These are phyloP conservation scores for Echites panduratus DNA, from an alignment of 257 asterid genomes.

Conservation along the genomic window DNA sequence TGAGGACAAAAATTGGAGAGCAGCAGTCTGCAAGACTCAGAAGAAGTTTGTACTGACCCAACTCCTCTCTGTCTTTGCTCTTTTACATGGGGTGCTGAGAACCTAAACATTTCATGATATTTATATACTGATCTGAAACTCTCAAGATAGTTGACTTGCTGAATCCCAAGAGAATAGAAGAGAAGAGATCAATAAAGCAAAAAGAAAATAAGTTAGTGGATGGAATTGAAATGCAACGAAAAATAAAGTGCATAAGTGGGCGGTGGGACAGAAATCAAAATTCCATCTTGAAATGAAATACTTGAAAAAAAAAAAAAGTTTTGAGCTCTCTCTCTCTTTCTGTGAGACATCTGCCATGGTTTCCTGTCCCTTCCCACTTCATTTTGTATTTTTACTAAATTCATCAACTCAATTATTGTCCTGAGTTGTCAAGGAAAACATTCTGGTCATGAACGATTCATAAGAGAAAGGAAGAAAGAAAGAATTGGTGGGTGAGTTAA, in stretches of 20 bases:
- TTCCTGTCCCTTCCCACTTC: slow-evolving; percentile 41
- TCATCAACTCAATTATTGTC: slow-evolving; percentile 23
- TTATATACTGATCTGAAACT: slow-evolving; percentile 15
- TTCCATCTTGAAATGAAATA: slow-evolving; percentile 16
- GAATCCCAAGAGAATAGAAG: slow-evolving; percentile 17
- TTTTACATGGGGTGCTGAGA: slow-evolving; percentile 5
- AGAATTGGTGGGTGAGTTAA: slow-evolving; percentile 15
- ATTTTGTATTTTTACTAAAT: slow-evolving; percentile 21
- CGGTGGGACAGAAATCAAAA: slow-evolving; percentile 38
- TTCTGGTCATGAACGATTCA: not conserved
- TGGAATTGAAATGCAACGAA: slow-evolving; percentile 19
- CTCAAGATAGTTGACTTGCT: slow-evolving; percentile 41
- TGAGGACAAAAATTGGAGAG: not conserved
- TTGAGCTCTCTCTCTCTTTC: too few relatives aligned
- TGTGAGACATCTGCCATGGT: slow-evolving; percentile 31
- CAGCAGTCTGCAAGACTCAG: not conserved
- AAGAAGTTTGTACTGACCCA: slow-evolving; percentile 1
- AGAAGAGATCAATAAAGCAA: slow-evolving; percentile 15
- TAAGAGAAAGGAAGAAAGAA: not conserved
- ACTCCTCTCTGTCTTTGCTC: not conserved
- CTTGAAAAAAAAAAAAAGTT: slow-evolving; percentile 15
- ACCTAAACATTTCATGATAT: not conserved
- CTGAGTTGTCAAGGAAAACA: slow-evolving; percentile 25
- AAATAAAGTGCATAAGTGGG: slow-evolving; percentile 33
- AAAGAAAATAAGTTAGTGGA: slow-evolving; percentile 32